These are phyloP conservation scores for Zea mays DNA, from an alignment of 176 grass and related monocot species.

Conservation along the genomic window Zm-B73-REFERENCE-NAM-5.0 NC_050100.1:84037501-84038000, in stretches of 20 bases:
- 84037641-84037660: too few species aligned
- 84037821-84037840: not conserved
- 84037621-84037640: too few species aligned
- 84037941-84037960: not conserved
- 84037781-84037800: not conserved
- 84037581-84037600: constrained; percentile 19
- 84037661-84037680: too few species aligned
- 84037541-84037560: constrained; percentile 20
- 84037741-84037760: too few species aligned
- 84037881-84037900: not conserved
- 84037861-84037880: not conserved
- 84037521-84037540: too few species aligned
- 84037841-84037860: not conserved
- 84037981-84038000: not conserved
- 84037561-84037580: not conserved
- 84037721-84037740: too few species aligned
- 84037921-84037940: not conserved
- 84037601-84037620: not conserved
- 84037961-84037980: not conserved
- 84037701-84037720: too few species aligned
- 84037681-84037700: too few species aligned
- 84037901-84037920: not conserved
- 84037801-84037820: not conserved
- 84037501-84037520: too few species aligned
- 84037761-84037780: too few species aligned